Base-by-base conservation (phyloP, 1,139 yeast species). In the Debaryomyces robertsiae region DNA sequence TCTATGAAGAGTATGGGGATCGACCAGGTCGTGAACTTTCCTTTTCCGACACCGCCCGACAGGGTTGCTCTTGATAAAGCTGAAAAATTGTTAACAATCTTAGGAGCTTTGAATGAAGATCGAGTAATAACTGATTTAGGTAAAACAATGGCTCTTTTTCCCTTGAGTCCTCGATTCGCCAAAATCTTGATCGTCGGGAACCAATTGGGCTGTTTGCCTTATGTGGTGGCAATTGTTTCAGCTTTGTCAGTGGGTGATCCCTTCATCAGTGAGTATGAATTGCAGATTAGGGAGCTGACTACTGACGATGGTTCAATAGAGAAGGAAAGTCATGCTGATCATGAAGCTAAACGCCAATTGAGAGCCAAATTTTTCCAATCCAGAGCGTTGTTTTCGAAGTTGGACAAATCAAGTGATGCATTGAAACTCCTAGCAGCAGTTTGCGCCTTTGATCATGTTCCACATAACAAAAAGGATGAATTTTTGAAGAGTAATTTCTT, bases 1-100 rank as follows among this genome's bases (percentile, higher is more conserved):
- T 87, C 86, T 37, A 93, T 94, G 98, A 94, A 93, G 63, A 80
- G 93, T 47, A 93, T 94, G 96, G 97, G 97, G 2, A 91, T 94
- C 46, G 94, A 88, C 60, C 86, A 86, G 39, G 84, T 94, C 36
- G 69, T 81, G 19, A 93, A 93, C 55, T 94, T 94, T 70, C 98
- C 98, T 32, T 94, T 93, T 66, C 98, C 98, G 2, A 91, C 98
- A 0, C 88, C 96, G 1, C 98, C 98, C 0, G 88, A 84, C 38
- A 66, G 84, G 44, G 39, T 43, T 0, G 70, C 85, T 13, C 67
- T 94, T 33, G 60, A 63, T 4, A 79, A 75, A 45, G 95, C 97
- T 0, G 83, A 89, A 48, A 75, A 73, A 44, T 58, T 90, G 11
- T 71, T 94, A 43, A 75, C 79, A 30, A 77, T 80, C 45, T 66